Percentiles rank a stretch among this genome's conserved stretches.
These are phyloP conservation scores for Paecilomyces dactylethromorphus DNA, from an alignment of 2,329 filamentous ascomycete genomes.

Conservation along the genomic window DNA sequence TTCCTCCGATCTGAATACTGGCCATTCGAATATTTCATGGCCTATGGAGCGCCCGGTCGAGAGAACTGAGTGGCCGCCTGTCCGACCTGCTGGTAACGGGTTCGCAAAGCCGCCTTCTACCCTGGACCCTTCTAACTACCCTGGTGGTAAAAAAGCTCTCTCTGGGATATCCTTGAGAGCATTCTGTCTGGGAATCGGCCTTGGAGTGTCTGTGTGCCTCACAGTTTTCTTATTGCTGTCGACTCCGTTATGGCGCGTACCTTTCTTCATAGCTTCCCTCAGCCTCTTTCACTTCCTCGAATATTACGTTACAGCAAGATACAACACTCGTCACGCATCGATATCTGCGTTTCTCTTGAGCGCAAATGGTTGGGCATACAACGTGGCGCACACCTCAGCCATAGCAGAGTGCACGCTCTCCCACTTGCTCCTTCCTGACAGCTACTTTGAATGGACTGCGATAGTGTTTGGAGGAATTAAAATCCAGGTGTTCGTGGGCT, in stretches of 20 bases:
- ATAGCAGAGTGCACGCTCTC: conserved; percentile 60
- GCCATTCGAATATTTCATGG: conserved; percentile 12
- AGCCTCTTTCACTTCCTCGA: conserved; percentile 91
- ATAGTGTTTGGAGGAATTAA: conserved; percentile 28
- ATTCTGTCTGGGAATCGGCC: conserved; percentile 36
- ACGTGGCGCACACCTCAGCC: conserved; percentile 71
- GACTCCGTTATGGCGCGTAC: conserved; percentile 50
- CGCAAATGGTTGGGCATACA: conserved; percentile 78
- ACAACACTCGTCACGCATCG: conserved; percentile 69
- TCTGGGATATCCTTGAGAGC: conserved; percentile 40
- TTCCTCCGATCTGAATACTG: conserved; percentile 6
- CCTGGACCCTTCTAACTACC: conserved; percentile 26
- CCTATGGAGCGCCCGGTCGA: conserved; percentile 2
- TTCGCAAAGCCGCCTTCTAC: conserved; percentile 4
- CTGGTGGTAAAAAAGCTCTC: conserved; percentile 35
- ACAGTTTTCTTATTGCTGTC: conserved; percentile 20
- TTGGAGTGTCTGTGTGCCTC: conserved; percentile 28
- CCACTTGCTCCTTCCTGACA: conserved; percentile 23
- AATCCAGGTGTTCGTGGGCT: conserved; percentile 46
- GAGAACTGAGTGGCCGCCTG: conserved; percentile 13
- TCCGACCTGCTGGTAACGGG: conserved; percentile 6
- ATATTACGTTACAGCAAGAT: conserved; percentile 80
- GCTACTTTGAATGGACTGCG: conserved; percentile 42
- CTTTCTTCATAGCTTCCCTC: conserved; percentile 53
- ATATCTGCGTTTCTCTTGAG: conserved; percentile 75